phyloP scores from a whole-genome alignment of 352 stramenopile species.

The Thraustochytrium striatum region DNA sequence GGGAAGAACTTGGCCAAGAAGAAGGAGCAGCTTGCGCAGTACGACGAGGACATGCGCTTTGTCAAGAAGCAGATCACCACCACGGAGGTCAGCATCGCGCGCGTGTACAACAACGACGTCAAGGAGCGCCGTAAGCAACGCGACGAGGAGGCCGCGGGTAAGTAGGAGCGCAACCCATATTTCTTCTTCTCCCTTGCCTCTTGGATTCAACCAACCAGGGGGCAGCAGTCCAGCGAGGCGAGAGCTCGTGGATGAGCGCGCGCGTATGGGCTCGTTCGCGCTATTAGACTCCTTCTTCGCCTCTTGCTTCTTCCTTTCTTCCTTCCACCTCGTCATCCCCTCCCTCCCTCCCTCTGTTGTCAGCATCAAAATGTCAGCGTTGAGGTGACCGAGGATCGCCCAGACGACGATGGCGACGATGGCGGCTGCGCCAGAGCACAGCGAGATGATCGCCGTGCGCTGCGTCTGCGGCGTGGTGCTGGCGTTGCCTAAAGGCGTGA shows the following conservation, averaged over 20 bases:
- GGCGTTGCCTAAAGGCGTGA: not conserved
- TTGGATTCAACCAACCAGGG: too few relatives aligned
- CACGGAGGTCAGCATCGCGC: constrained; percentile 91
- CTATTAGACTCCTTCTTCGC: too few relatives aligned
- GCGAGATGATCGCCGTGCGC: not conserved
- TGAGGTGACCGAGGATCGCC: too few relatives aligned
- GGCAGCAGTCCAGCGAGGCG: too few relatives aligned
- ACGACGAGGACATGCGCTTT: constrained; percentile 80
- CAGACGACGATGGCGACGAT: too few relatives aligned
- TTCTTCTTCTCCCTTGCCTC: not conserved
- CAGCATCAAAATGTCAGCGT: too few relatives aligned
- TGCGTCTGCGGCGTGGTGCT: constrained; percentile 19
- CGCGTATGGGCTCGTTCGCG: too few relatives aligned
- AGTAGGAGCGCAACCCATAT: not conserved
- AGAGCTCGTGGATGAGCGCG: too few relatives aligned
- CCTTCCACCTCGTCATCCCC: too few relatives aligned
- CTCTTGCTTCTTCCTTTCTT: too few relatives aligned
- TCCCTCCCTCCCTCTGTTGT: too few relatives aligned
- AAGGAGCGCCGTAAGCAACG: constrained; percentile 53
- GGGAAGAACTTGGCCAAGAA: constrained; percentile 67
- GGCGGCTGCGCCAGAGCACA: not conserved
- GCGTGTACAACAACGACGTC: constrained; percentile 96
- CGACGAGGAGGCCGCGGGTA: not conserved
- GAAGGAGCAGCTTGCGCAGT: constrained; percentile 59
- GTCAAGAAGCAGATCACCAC: constrained; percentile 94